phyloP scores from a whole-genome alignment of 257 asterid species.

The Solanum infundibuliforme region DNA sequence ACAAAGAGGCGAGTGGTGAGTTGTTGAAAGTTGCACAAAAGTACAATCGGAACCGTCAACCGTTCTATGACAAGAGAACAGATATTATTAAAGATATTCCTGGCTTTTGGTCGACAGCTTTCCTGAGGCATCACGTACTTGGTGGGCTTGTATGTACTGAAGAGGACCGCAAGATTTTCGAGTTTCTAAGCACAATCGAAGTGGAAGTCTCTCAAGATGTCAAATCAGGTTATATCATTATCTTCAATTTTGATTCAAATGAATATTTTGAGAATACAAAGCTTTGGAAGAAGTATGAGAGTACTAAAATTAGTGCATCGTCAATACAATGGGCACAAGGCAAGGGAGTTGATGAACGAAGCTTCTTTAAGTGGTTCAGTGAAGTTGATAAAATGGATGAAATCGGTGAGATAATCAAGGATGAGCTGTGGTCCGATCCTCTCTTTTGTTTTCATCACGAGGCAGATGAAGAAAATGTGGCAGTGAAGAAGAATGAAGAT shows the following conservation, averaged over 20 bases:
- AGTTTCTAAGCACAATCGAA: conserved; percentile 58
- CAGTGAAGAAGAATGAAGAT: neutral
- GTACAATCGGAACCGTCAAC: conserved; percentile 77
- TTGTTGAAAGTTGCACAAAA: conserved; percentile 82
- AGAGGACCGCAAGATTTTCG: conserved; percentile 54
- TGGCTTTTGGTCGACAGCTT: conserved; percentile 91
- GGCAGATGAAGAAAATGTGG: neutral
- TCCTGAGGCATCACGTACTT: conserved; percentile 41
- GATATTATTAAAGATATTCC: conserved; percentile 63
- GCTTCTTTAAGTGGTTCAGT: neutral
- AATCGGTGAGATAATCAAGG: neutral
- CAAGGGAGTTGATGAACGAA: neutral
- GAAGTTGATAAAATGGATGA: neutral
- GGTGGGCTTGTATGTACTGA: neutral
- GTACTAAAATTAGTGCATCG: neutral
- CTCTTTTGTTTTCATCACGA: neutral
- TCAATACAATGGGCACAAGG: neutral
- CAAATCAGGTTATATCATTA: conserved; percentile 74
- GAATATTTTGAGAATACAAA: conserved; percentile 68
- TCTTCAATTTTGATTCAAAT: conserved; percentile 64
- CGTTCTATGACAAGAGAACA: conserved; percentile 66
- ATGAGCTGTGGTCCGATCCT: neutral
- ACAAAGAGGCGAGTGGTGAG: conserved; percentile 82
- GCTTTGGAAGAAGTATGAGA: conserved; percentile 48
- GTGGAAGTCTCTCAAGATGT: conserved; percentile 79